Percentiles rank a stretch among this genome's conserved stretches.
These are phyloP conservation scores for Gossypium rotundifolium DNA, from an alignment of 345 rosid genomes.

Conservation along the genomic window DNA sequence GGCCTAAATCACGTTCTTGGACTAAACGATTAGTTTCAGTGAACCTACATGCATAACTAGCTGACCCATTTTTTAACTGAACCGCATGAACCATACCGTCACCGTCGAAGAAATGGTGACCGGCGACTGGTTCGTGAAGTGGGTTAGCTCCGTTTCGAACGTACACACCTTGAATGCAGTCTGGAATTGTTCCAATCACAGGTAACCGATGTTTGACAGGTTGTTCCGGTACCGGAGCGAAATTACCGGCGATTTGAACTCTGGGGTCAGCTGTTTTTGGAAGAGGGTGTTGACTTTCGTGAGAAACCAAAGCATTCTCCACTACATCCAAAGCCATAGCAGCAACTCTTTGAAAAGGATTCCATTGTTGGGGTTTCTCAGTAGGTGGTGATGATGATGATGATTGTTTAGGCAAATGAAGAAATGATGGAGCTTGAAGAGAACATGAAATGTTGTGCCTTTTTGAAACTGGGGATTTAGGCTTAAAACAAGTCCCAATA, in stretches of 20 bases:
- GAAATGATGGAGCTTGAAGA: slow-evolving; percentile 48
- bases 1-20: slow-evolving; percentile 61
- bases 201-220: slow-evolving; percentile 49
- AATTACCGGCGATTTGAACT: slow-evolving; percentile 73
- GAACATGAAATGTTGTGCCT: slow-evolving; percentile 36
- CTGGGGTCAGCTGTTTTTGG: slow-evolving; percentile 71
- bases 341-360: slow-evolving; percentile 50
- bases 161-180: slow-evolving; percentile 57
- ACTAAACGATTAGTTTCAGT: slow-evolving; percentile 68
- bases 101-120: slow-evolving; percentile 88
- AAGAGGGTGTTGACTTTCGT: slow-evolving; percentile 53
- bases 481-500: slow-evolving; percentile 16
- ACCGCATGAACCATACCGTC: slow-evolving; percentile 91
- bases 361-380: slow-evolving; percentile 30
- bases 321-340: slow-evolving; percentile 50
- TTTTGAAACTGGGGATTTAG: slow-evolving; percentile 14
- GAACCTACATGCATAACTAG: slow-evolving; percentile 73
- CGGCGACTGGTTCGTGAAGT: slow-evolving; percentile 70
- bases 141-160: slow-evolving; percentile 89
- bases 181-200: slow-evolving; percentile 56
- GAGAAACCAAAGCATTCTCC: slow-evolving; percentile 49
- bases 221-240: slow-evolving; percentile 70
- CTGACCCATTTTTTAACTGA: slow-evolving; percentile 44
- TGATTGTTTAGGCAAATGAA: slow-evolving; percentile 45
- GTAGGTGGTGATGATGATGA: slow-evolving; percentile 15